These are phyloP conservation scores for Quercus rubra DNA, from an alignment of 306 rosid species.

Conservation along the genomic window DNA sequence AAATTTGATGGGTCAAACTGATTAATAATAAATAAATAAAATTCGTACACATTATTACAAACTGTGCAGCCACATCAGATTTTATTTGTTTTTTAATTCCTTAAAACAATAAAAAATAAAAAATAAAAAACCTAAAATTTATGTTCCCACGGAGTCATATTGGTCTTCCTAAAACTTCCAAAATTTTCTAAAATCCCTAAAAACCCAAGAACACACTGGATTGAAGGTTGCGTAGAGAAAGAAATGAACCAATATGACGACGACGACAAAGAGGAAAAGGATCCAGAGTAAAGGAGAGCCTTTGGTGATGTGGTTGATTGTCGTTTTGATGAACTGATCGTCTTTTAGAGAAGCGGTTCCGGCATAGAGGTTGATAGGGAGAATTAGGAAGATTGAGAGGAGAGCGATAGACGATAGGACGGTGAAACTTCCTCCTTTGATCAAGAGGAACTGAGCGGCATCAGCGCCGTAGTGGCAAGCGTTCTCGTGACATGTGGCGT, in stretches of 20 bases:
- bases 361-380: slow-evolving; percentile 70
- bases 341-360: slow-evolving; percentile 62
- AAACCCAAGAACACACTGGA: too few species aligned
- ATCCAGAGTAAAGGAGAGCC: slow-evolving; percentile 84
- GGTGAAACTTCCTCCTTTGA: slow-evolving; percentile 88
- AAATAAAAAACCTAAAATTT: too few species aligned
- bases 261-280: slow-evolving; percentile 64
- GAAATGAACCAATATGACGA: slow-evolving; percentile 68
- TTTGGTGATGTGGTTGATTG: slow-evolving; percentile 71
- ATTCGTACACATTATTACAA: too few species aligned
- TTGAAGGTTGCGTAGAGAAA: slow-evolving; percentile 45
- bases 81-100: too few species aligned
- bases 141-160: too few species aligned
- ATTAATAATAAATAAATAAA: too few species aligned
- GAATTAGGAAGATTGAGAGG: slow-evolving; percentile 47
- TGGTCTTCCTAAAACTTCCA: too few species aligned
- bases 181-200: too few species aligned
- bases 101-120: too few species aligned
- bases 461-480: slow-evolving; percentile 90
- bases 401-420: slow-evolving; percentile 50
- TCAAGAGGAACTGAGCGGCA: slow-evolving; percentile 82
- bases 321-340: slow-evolving; percentile 74
- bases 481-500: slow-evolving; percentile 74
- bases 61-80: too few species aligned
- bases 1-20: rapidly evolving